Percentiles rank a stretch among this genome's conserved stretches.
phyloP scores from a whole-genome alignment of 2,329 filamentous ascomycete species.

The Clarireedia homoeocarpa region DNA sequence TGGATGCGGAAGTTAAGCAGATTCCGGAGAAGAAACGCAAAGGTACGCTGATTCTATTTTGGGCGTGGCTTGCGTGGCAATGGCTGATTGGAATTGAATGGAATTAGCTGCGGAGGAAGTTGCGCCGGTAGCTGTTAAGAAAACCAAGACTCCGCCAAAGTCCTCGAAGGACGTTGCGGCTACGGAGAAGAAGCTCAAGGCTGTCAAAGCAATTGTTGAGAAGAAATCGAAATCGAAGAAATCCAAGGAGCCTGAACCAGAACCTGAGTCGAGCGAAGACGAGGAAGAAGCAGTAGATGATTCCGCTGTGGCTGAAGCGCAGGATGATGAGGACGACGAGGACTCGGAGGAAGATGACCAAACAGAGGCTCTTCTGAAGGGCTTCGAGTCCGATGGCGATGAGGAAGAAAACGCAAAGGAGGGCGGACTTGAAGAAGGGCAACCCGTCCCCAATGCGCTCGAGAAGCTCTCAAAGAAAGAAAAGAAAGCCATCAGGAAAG shows the following conservation, averaged over 20 bases:
- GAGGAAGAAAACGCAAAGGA: conserved; percentile 35
- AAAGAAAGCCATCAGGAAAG: conserved; percentile 41
- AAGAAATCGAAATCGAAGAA: conserved; percentile 16
- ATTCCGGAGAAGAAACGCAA: conserved; percentile 29
- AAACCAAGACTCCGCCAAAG: conserved; percentile 23
- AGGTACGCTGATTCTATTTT: conserved; percentile 15
- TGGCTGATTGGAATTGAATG: background rate
- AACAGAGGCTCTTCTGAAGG: conserved; percentile 44
- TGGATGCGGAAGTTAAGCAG: conserved; percentile 16
- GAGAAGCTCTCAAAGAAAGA: conserved; percentile 37
- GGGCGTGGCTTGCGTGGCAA: background rate
- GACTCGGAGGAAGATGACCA: conserved; percentile 39
- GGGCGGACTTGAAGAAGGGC: conserved; percentile 32
- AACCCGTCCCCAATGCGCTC: conserved; percentile 29
- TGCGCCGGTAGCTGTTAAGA: conserved; percentile 26
- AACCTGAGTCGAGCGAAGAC: background rate
- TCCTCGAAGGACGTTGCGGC: conserved; percentile 22
- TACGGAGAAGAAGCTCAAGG: conserved; percentile 14
- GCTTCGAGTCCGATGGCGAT: conserved; percentile 37
- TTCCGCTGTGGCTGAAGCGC: conserved; percentile 13
- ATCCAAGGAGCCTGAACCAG: conserved; percentile 11
- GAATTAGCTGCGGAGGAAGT: conserved; percentile 26
- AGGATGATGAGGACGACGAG: conserved; percentile 16
- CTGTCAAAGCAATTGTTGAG: conserved; percentile 13
- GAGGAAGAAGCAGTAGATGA: background rate